A percentile compares a stretch with the other conserved stretches of the same genome.
phyloP scores from a whole-genome alignment of 805 yeast genomes.

The Saccharomycopsis fermentans region DNA sequence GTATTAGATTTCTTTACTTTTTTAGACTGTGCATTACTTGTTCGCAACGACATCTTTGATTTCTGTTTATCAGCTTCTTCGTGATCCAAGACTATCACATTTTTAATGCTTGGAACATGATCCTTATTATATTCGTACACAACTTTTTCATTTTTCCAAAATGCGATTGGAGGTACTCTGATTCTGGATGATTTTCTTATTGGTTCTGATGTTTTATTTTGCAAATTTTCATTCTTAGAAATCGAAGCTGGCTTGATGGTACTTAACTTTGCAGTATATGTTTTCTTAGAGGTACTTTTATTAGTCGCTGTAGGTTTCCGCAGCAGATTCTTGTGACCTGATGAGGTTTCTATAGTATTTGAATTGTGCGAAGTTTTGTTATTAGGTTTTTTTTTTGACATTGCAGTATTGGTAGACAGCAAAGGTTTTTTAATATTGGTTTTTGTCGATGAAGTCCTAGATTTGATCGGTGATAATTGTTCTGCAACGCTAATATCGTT shows the following conservation, averaged over 20 bases:
- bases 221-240: neutral
- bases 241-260: neutral
- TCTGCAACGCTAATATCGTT: neutral
- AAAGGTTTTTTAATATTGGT: neutral
- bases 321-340: neutral
- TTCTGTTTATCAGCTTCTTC: neutral
- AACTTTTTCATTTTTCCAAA: slow-evolving; percentile 75
- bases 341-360: neutral
- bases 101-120: slow-evolving; percentile 48
- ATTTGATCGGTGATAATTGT: neutral
- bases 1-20: slow-evolving; percentile 15
- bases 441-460: neutral
- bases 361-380: slow-evolving; percentile 16
- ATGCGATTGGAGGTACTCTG: slow-evolving; percentile 62
- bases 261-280: slow-evolving; percentile 6
- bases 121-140: slow-evolving; percentile 38
- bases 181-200: slow-evolving; percentile 57
- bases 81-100: slow-evolving; percentile 38
- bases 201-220: slow-evolving; percentile 22
- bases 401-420: slow-evolving; percentile 17
- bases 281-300: neutral
- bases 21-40: neutral
- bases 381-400: slow-evolving; percentile 6
- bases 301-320: neutral
- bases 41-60: slow-evolving; percentile 1